A percentile compares a stretch with the other conserved stretches of the same genome.
These are phyloP conservation scores for Tylopilus sp. DNA, from an alignment of 768 basidiomycete species.

Conservation along the genomic window DNA sequence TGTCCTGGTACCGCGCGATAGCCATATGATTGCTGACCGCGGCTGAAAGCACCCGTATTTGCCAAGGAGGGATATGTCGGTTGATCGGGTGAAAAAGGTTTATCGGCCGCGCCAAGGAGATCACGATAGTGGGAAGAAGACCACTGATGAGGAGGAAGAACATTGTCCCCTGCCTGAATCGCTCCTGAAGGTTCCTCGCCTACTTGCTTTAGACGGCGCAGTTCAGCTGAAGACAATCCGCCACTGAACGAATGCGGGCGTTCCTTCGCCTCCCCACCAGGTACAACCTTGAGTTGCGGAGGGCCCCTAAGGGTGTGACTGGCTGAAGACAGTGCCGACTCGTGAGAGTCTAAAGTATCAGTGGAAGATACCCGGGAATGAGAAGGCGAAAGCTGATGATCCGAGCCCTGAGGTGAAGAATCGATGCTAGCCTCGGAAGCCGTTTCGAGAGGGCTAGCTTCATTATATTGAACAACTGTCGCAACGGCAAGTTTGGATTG, in stretches of 20 bases:
- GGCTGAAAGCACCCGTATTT: constrained; percentile 43
- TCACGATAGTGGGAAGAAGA: constrained; percentile 50
- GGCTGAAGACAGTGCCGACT: constrained; percentile 47
- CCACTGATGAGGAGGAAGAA: constrained; percentile 48
- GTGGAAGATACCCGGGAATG: constrained; percentile 85
- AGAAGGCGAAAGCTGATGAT: constrained; percentile 61
- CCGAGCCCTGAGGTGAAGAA: constrained; percentile 68
- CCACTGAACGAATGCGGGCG: constrained; percentile 82
- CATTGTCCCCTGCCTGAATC: constrained; percentile 35
- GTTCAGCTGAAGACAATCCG: constrained; percentile 67
- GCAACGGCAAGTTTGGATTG: constrained; percentile 56
- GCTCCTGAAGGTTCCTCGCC: constrained; percentile 41
- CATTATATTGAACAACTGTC: constrained; percentile 53
- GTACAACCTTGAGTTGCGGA: constrained; percentile 51
- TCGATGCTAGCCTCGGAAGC: constrained; percentile 68
- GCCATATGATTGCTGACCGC: constrained; percentile 51
- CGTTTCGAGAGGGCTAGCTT: constrained; percentile 70
- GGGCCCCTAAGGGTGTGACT: constrained; percentile 57
- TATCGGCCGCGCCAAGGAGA: constrained; percentile 34
- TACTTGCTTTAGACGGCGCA: constrained; percentile 71
- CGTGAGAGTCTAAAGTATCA: constrained; percentile 64
- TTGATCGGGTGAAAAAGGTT: constrained; percentile 43
- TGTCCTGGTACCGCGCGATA: constrained; percentile 42
- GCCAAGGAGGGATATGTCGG: constrained; percentile 67
- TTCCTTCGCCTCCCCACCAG: constrained; percentile 60